Evolutionary conservation across 2,329 filamentous ascomycete species (phyloP).

Genomic region (Fusarium zealandicum): DNA sequence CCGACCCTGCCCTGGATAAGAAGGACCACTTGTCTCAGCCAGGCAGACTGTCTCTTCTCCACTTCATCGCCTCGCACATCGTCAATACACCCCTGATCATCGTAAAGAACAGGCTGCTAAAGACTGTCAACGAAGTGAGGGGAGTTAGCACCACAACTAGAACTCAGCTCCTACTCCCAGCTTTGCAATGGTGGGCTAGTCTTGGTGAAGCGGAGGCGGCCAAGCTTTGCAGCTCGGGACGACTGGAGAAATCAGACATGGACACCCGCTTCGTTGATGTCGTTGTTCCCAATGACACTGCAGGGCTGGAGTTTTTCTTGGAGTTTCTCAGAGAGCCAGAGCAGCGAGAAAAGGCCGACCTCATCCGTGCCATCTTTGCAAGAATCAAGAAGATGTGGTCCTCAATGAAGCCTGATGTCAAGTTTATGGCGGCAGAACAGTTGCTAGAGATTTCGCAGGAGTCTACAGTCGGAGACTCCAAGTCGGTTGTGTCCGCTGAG

Average conservation of each 20-base stretch:
- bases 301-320: constrained; percentile 61
- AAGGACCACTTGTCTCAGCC: constrained; percentile 65
- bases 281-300: constrained; percentile 60
- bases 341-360: constrained; percentile 52
- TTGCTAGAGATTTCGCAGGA: constrained; percentile 69
- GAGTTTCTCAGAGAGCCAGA: constrained; percentile 53
- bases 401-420: constrained; percentile 69
- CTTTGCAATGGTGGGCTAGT: constrained; percentile 72
- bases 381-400: constrained; percentile 77
- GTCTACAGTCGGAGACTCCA: constrained; percentile 43
- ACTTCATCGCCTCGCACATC: constrained; percentile 77
- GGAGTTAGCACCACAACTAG: constrained; percentile 73
- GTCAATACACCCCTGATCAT: constrained; percentile 70
- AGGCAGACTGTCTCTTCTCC: constrained; percentile 69
- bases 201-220: constrained; percentile 60
- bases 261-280: constrained; percentile 58
- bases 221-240: constrained; percentile 50
- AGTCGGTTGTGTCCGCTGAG: constrained; percentile 58
- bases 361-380: constrained; percentile 71
- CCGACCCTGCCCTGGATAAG: constrained; percentile 54
- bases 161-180: constrained; percentile 77
- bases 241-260: constrained; percentile 51
- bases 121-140: constrained; percentile 75
- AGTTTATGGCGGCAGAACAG: constrained; percentile 65
- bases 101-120: constrained; percentile 76